Evolutionary conservation across 2,329 filamentous ascomycete genomes (phyloP), one percentile per base, ranked within the genome.

Genomic region (Ascochyta clinopodiicola): DNA sequence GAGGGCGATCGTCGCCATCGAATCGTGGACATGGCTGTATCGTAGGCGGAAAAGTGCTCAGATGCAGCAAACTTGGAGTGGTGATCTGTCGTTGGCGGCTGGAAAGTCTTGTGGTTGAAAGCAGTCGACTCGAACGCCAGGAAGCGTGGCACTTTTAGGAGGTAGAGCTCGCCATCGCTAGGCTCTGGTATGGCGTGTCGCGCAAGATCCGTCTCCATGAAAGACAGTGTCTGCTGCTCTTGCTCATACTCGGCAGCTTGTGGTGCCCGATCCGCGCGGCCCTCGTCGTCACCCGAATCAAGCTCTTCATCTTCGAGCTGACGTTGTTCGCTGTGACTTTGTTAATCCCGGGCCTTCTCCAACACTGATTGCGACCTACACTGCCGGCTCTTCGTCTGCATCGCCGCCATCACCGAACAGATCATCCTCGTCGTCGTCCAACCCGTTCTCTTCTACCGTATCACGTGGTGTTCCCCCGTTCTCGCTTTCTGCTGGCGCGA

Each of bases 101-200:
- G 81, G 76, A 89, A 94, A 2, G 81, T 86, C 40, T 86, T 84
- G 36, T 85, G 78, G 47, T 86, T 81, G 79, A 89, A 94, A 57
- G 85, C 81, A 56, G 84, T 82, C 17, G 90, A 88, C 37, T 89
- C 81, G 60, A 92, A 82, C 46, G 84, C 85, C 66, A 94, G 78
- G 76, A 93, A 93, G 21, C 84, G 82, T 27, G 90, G 90, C 2
- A 94, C 82, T 62, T 87, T 88, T 66, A 92, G 75, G 5, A 88
- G 81, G 74, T 89, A 88, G 78, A 92, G 89, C 73, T 86, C 84
- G 68, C 87, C 87, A 69, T 92, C 88, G 61, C 84, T 86, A 34
- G 88, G 83, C 68, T 89, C 88, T 13, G 90, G 90, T 13, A 88
- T 79, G 45, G 85, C 82, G 72, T 93, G 90, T 40, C 90, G 84